These are phyloP conservation scores for Coemansia sp. DNA, from an alignment of 192 early-diverging fungal species.

Conservation along the genomic window DNA sequence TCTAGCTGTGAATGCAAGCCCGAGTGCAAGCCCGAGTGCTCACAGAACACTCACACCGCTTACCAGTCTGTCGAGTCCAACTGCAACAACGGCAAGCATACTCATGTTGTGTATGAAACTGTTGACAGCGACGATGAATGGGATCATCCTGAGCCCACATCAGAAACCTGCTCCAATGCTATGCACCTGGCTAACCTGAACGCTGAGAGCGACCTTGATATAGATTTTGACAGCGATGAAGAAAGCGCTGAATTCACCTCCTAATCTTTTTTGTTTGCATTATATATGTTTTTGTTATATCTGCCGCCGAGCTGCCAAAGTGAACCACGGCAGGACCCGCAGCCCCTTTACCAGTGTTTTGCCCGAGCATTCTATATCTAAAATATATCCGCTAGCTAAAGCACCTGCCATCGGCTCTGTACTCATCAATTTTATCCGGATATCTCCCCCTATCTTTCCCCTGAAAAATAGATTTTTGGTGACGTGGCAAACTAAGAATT, in stretches of 20 bases:
- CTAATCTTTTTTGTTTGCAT: not conserved
- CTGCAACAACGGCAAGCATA: not conserved
- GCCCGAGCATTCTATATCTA: too few species aligned
- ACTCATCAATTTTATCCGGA: too few species aligned
- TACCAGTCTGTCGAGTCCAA: slow-evolving; percentile 12
- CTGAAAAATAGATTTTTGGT: not conserved
- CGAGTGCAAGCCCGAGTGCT: not conserved
- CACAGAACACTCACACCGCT: slow-evolving; percentile 15
- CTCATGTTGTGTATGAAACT: slow-evolving; percentile 13
- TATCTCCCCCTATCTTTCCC: slow-evolving; percentile 2
- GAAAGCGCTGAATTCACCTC: slow-evolving; percentile 3
- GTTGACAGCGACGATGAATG: not conserved
- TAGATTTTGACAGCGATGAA: slow-evolving; percentile 2
- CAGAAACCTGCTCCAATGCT: slow-evolving; percentile 1
- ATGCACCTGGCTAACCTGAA: not conserved
- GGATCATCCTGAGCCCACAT: not conserved
- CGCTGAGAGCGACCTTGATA: not conserved
- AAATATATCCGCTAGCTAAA: too few species aligned
- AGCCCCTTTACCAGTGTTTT: too few species aligned
- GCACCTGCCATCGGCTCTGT: too few species aligned
- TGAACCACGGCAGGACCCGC: too few species aligned
- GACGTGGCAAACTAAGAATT: slow-evolving; percentile 1
- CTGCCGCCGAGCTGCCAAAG: too few species aligned
- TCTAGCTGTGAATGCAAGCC: slow-evolving; percentile 2
- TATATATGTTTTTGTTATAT: too few species aligned